Conservation (phyloP, 2,329 filamentous ascomycete species). For the Botrytis hyacinthi region DNA sequence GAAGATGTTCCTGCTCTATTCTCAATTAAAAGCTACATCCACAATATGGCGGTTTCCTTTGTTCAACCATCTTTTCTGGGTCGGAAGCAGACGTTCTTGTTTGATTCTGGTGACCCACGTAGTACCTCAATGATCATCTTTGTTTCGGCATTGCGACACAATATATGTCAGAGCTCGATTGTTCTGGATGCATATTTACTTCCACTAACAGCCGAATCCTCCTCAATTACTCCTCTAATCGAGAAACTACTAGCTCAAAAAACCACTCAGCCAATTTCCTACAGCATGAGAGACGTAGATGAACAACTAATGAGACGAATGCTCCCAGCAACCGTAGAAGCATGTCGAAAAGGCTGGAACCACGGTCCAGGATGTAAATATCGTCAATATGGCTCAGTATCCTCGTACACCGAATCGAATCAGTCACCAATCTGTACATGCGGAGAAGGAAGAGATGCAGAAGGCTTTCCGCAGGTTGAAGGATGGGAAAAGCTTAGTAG, state of each 20-base stretch:
- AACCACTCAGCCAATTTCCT: not conserved
- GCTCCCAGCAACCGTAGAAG: conserved; percentile 21
- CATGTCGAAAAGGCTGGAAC: conserved; percentile 21
- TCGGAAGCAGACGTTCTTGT: not conserved
- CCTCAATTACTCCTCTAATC: not conserved
- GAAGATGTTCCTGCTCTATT: not conserved
- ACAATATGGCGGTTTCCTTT: not conserved
- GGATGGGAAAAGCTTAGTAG: not conserved
- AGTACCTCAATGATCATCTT: conserved; percentile 15
- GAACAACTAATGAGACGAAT: conserved; percentile 16
- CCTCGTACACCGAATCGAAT: not conserved
- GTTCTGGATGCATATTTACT: conserved; percentile 24
- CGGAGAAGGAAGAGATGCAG: not conserved
- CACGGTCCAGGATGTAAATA: conserved; percentile 13
- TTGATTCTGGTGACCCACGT: not conserved
- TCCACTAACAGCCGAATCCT: not conserved
- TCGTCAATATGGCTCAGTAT: not conserved
- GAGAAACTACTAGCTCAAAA: not conserved
- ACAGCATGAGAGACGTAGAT: not conserved
- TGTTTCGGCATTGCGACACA: conserved; percentile 10
- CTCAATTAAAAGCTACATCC: too few species aligned
- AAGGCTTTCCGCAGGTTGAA: not conserved
- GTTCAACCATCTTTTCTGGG: not conserved
- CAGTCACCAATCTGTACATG: not conserved
- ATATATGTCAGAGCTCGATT: conserved; percentile 21